Evolutionary conservation across 176 grass and related monocot genomes (phyloP), one percentile per base, ranked within the genome.

Genomic region (Eremochloa ophiuroides): DNA sequence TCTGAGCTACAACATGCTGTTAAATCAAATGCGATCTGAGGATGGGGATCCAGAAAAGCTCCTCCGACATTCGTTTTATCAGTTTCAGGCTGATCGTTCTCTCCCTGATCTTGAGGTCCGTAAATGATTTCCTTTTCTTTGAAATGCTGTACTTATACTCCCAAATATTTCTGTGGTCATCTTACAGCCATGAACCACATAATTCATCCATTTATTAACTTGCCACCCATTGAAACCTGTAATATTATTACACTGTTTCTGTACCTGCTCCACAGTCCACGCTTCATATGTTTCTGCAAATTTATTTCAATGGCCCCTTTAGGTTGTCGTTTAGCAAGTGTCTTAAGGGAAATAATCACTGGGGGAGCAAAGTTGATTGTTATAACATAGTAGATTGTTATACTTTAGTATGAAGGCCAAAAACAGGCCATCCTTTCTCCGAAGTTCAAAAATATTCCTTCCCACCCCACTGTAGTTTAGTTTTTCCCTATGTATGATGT

Each of bases 41-140:
- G 92, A 98, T 88, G 95, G 95, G 59, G 95, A 98, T 76, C 95
- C 92, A 43, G 95, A 95, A 85, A 94, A 95, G 80, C 92, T 98
- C 80, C 92, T 98, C 77, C 82, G 95, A 17, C 67, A 87, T 87
- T 98, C 95, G 31, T 98, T 98, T 85, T 98, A 91, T 78, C 95
- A 98, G 72, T 98, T 98, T 72, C 95, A 98, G 85, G 79, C 90
- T 56, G 95, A 98, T 74, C 86, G 88, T 78, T 73, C 84, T 75
- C 88, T 98, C 65, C 92, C 95, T 87, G 79, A 93, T 95, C 90
- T 98, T 8, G 95, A 98, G 95, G 95, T 98, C 68, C 88, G 79
- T 44, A n/a, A n/a, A n/a, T 53, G 39, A 47, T 13, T 65, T 35
- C 12, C 22, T 81, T 89, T 72, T 68, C 18, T 58, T 80, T 55